These are phyloP conservation scores for Xylaria grammica DNA, from an alignment of 495 filamentous ascomycete genomes.

Conservation along the genomic window DNA sequence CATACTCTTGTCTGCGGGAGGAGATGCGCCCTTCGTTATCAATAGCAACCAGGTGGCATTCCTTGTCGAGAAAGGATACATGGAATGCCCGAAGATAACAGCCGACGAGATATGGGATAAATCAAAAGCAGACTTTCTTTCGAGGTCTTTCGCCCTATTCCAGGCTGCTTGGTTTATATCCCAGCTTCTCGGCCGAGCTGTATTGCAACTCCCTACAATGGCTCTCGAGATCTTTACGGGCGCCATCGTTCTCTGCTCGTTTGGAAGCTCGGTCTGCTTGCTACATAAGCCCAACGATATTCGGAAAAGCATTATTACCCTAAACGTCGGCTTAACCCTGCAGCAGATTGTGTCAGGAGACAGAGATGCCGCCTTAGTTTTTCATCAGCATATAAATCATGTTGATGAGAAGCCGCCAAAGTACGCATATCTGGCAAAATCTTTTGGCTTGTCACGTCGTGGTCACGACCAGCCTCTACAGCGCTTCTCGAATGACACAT, in stretches of 20 bases:
- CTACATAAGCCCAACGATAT: not conserved
- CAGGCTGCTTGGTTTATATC: not conserved
- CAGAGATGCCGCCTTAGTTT: no score
- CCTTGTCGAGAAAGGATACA: not conserved
- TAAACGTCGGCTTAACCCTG: no score
- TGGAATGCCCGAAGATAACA: not conserved
- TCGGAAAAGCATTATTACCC: no score
- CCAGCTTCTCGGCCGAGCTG: not conserved
- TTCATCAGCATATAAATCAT: no score
- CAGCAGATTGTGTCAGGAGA: no score
- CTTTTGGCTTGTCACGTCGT: no score
- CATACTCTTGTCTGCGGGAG: not conserved
- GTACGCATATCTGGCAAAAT: no score
- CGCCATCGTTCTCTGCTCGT: not conserved
- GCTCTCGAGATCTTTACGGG: not conserved
- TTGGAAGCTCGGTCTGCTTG: not conserved
- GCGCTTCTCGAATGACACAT: no score
- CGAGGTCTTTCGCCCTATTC: not conserved
- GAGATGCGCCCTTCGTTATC: not conserved
- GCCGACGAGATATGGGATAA: not conserved
- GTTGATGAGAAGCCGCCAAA: no score
- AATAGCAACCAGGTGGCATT: slow-evolving; percentile 1
- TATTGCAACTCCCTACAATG: not conserved
- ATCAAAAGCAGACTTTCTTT: not conserved
- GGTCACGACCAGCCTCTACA: no score